These are phyloP conservation scores for Vanrija sp. DNA, from an alignment of 1,284 basidiomycete species.

Conservation along the genomic window DNA sequence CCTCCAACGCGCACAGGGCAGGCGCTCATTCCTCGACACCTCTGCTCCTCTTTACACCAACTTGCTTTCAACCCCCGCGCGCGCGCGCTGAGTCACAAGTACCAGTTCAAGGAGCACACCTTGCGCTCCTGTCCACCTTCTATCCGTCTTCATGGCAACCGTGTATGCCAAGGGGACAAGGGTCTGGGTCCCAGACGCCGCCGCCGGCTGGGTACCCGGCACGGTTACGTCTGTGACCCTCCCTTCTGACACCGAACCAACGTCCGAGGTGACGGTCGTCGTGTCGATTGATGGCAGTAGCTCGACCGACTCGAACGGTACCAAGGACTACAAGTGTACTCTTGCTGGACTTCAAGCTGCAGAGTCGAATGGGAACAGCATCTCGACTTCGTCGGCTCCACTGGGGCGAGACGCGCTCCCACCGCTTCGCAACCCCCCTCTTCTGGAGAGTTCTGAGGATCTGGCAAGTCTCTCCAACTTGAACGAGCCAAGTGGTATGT, in stretches of 20 bases:
- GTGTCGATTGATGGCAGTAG: conserved; percentile 30
- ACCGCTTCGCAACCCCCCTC: conserved; percentile 90
- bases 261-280: conserved; percentile 31
- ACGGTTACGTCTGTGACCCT: conserved; percentile 39
- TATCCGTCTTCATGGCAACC: conserved; percentile 27
- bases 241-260: conserved; percentile 22
- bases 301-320: conserved; percentile 13
- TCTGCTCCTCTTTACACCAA: background rate
- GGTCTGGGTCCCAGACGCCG: conserved; percentile 47
- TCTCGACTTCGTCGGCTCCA: conserved; percentile 10
- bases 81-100: background rate
- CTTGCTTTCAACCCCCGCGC: background rate
- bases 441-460: conserved; percentile 95
- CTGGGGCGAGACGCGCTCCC: conserved; percentile 58
- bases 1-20: background rate
- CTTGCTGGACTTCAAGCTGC: conserved; percentile 33
- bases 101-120: background rate
- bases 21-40: conserved; percentile 2
- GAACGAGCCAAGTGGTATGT: conserved; percentile 90
- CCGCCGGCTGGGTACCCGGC: conserved; percentile 46
- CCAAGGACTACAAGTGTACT: conserved; percentile 39
- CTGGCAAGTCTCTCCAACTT: conserved; percentile 95
- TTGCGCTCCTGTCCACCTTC: background rate
- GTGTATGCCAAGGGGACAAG: conserved; percentile 47
- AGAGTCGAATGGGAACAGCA: conserved; percentile 21